A percentile compares a stretch with the other conserved stretches of the same genome.
Conservation (phyloP, 495 filamentous ascomycete genomes). For the Penicillium simplicissimum region DNA sequence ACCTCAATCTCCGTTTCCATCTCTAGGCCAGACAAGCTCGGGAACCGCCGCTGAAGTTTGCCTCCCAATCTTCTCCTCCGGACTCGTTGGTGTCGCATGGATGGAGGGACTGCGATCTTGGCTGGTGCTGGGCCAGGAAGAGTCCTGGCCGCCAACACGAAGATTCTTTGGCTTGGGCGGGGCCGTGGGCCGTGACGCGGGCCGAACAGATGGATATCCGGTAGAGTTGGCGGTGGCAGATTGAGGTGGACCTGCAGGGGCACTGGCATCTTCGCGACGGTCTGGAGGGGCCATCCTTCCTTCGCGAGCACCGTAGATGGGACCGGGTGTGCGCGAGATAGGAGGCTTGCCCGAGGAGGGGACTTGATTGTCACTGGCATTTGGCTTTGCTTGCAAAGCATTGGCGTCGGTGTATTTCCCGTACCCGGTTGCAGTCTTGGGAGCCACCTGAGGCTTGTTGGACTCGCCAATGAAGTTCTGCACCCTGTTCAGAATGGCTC, state of each 20-base stretch:
- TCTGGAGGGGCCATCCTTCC: constrained; percentile 16
- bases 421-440: constrained; percentile 84
- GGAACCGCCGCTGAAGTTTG: constrained; percentile 78
- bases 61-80: constrained; percentile 64
- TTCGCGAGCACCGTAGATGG: constrained; percentile 22
- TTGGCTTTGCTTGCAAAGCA: constrained; percentile 46
- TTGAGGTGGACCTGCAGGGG: constrained; percentile 20
- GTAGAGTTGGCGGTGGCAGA: constrained; percentile 23
- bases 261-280: too few relatives aligned
- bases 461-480: constrained; percentile 83
- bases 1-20: constrained; percentile 69
- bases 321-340: constrained; percentile 25
- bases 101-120: constrained; percentile 25
- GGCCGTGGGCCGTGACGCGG: constrained; percentile 45
- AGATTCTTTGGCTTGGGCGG: constrained; percentile 65
- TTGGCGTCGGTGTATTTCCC: constrained; percentile 71
- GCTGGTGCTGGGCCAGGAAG: constrained; percentile 24
- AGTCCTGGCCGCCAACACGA: constrained; percentile 41
- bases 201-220: constrained; percentile 29
- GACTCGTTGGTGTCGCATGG: constrained; percentile 27
- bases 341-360: constrained; percentile 1
- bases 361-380: constrained; percentile 15
- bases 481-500: constrained; percentile 87
- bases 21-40: constrained; percentile 76
- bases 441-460: constrained; percentile 55